Evolutionary conservation across 192 early-diverging fungal species (phyloP).

Genomic region (Gaertneriomyces semiglobifer): DNA sequence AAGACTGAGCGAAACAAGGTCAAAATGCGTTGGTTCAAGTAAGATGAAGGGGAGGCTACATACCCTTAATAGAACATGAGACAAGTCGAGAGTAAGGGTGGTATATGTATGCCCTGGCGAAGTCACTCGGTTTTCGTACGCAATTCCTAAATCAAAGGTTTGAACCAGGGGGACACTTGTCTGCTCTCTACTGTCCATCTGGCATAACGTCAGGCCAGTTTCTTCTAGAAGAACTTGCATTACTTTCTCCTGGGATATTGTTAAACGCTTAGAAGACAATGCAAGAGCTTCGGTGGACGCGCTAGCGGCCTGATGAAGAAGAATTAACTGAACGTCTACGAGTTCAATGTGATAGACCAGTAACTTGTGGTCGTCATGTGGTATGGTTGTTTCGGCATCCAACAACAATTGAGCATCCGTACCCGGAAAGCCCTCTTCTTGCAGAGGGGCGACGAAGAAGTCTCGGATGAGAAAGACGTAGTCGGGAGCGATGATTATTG

Average conservation of each 20-base stretch:
- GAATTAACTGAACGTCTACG: conserved; percentile 74
- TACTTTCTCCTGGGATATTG: conserved; percentile 74
- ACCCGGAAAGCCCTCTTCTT: not conserved
- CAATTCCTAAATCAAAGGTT: conserved; percentile 78
- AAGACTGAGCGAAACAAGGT: conserved; percentile 21
- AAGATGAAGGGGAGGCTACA: too few relatives aligned
- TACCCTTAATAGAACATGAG: conserved; percentile 73
- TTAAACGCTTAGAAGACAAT: conserved; percentile 74
- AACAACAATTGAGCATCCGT: conserved; percentile 1
- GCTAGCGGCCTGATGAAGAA: conserved; percentile 72
- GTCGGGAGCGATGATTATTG: conserved; percentile 81
- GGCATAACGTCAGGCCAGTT: conserved; percentile 87
- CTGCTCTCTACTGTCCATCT: conserved; percentile 76
- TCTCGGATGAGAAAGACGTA: conserved; percentile 73
- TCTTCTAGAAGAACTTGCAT: conserved; percentile 73
- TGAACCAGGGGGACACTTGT: conserved; percentile 84
- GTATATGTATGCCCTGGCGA: conserved; percentile 60
- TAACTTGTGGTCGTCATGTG: conserved; percentile 8
- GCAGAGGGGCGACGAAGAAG: conserved; percentile 55
- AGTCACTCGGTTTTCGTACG: conserved; percentile 69
- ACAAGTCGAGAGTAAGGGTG: conserved; percentile 69
- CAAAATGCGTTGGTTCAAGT: too few relatives aligned
- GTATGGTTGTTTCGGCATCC: not conserved
- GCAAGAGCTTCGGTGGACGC: conserved; percentile 82
- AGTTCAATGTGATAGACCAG: conserved; percentile 77